phyloP scores from a whole-genome alignment of 2,329 filamentous ascomycete genomes.

The Sordariomycetes sp. region DNA sequence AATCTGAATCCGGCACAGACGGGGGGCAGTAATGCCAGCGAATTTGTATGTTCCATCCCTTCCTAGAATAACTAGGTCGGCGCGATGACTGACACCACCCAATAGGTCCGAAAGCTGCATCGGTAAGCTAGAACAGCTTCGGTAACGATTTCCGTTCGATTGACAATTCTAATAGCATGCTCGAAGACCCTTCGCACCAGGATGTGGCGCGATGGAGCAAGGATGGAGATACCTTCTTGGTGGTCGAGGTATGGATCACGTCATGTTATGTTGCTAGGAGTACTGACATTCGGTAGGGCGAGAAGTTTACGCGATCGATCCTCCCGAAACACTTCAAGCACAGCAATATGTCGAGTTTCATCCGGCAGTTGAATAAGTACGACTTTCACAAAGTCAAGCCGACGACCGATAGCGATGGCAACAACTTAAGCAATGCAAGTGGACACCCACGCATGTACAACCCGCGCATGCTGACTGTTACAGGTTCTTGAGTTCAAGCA shows the following conservation, averaged over 20 bases:
- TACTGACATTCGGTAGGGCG: constrained; percentile 53
- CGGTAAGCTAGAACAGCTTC: constrained; percentile 51
- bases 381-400: constrained; percentile 93
- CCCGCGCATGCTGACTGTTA: background rate
- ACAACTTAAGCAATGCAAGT: constrained; percentile 25
- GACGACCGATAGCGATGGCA: constrained; percentile 24
- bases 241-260: constrained; percentile 66
- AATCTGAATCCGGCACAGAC: constrained; percentile 10
- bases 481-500: constrained; percentile 75
- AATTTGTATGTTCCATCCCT: constrained; percentile 48
- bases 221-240: constrained; percentile 91
- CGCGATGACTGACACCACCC: constrained; percentile 4
- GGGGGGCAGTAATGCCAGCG: constrained; percentile 67
- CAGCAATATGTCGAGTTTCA: constrained; percentile 96
- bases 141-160: no score
- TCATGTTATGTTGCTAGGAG: constrained; percentile 1
- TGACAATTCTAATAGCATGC: constrained; percentile 67
- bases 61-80: background rate
- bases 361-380: constrained; percentile 92
- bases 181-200: constrained; percentile 89
- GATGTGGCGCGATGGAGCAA: constrained; percentile 94
- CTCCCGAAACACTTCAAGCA: constrained; percentile 98
- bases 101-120: constrained; percentile 92
- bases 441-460: background rate
- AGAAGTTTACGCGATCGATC: constrained; percentile 96